Conservation (phyloP, 176 grass and related monocot genomes). For the Poa pratensis region DNA sequence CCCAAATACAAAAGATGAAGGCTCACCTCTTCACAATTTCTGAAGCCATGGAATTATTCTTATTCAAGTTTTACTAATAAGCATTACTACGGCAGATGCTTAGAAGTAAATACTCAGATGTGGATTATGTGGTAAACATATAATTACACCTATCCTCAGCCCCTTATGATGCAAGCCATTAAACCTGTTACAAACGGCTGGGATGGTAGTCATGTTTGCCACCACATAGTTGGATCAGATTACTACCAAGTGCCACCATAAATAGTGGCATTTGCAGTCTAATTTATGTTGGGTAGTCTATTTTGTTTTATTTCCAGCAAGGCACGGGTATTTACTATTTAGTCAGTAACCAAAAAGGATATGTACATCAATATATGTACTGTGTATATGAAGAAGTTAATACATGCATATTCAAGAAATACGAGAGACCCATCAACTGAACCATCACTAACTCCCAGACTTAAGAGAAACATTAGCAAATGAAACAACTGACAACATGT, state of each 20-base stretch:
- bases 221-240: neutral
- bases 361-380: neutral
- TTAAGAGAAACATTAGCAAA: neutral
- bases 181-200: neutral
- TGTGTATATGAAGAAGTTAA: neutral
- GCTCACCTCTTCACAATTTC: neutral
- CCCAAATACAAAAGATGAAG: neutral
- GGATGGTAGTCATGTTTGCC: neutral
- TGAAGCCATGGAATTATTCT: neutral
- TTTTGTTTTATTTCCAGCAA: neutral
- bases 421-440: neutral
- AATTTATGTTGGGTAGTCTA: neutral
- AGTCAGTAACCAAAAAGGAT: neutral
- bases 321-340: neutral
- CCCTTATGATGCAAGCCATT: neutral
- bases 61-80: neutral
- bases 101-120: slow-evolving; percentile 4
- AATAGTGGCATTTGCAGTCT: neutral
- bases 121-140: neutral
- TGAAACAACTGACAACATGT: neutral
- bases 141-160: neutral
- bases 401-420: slow-evolving; percentile 5
- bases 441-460: neutral
- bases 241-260: neutral
- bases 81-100: neutral